Base-by-base conservation (phyloP, 169 alveolate species). In the Gregarina niphandrodes region DNA sequence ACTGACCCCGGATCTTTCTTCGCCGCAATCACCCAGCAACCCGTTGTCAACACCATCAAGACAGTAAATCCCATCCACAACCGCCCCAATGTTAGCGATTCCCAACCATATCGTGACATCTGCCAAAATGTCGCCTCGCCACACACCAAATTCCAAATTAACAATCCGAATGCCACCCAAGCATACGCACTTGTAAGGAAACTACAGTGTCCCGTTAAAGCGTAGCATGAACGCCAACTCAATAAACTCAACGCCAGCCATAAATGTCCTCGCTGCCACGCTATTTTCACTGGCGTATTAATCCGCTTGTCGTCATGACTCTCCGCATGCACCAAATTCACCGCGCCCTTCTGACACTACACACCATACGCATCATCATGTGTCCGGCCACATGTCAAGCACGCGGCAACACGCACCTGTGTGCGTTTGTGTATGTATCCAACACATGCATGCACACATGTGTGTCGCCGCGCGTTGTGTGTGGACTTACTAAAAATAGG, bases 331-430 rank as follows among this genome's bases (percentile, higher is more conserved):
- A 57, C 9, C 37, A 42, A 55, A 0, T 45, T 39, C 21, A 42
- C 41, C 22, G 61, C 54, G 2, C 70, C 70, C 21, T 57, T 58
- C 29, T 45, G 32, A 16, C 63, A 56, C 28, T 44, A 53, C 53
- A 59, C 45, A 29, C 45, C 26, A 6, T 26, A 26, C 9, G 13
- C 32, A 26, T 9, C n/a, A 9, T 26, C 9, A 26, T 26, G 9
- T 26, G n/a, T 9, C 32, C 9, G 9, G n/a, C 32, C n/a, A 26
- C n/a, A 26, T 9, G 9, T 9, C 32, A n/a, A n/a, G n/a, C 13
- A 26, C n/a, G n/a, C n/a, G n/a, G n/a, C n/a, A n/a, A n/a, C n/a
- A n/a, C n/a, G n/a, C n/a, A n/a, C n/a, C n/a, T n/a, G n/a, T n/a
- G 37, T 12, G 44, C 60, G 36, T 50, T 50, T 15, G 52, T 50